Evolutionary conservation across 2,329 filamentous ascomycete genomes (phyloP), one percentile per base, ranked within the genome.

Genomic region (Scytalidium sp.): DNA sequence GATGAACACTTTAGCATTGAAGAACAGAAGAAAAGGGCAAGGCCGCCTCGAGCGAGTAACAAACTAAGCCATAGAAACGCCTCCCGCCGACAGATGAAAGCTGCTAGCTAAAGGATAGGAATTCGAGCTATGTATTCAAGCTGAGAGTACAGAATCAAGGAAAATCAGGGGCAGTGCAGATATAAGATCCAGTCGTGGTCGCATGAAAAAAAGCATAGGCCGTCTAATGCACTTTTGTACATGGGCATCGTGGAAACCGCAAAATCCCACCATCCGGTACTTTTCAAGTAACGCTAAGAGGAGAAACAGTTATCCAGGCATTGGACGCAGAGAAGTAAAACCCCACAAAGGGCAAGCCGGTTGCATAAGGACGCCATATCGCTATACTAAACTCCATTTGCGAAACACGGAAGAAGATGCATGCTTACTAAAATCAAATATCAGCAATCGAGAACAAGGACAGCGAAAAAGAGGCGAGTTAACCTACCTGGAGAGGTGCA

Each of bases 201-300:
- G 62, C 64, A 59, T 67, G 59, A 67, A 60, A n/a, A n/a, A n/a
- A 65, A 60, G 49, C 54, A 63, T 47, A 40, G 49, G 57, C 62
- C 58, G 56, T 64, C 61, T 65, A 64, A 61, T 65, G 64, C 63
- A 66, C 62, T 64, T 65, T 60, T 65, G 61, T 66, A 66, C 64
- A 66, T 62, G 59, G 56, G 60, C 63, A 64, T 64, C 63, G 58
- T 65, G 57, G 56, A 62, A 64, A 63, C 64, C 58, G 58, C 62
- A 66, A 57, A 65, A 58, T 58, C 63, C 64, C 62, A 60, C 64
- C 61, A 64, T 63, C 64, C 60, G 61, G 59, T 64, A 64, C 61
- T 65, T 65, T 64, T 65, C 40, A 62, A 64, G 60, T 64, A 67
- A 67, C 64, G 64, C 64, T 67, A 66, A 65, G 58, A 64, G 60